Percentiles rank a stretch among this genome's conserved stretches.
Evolutionary conservation across 495 filamentous ascomycete species (phyloP).

Genomic region (Poronia punctata): DNA sequence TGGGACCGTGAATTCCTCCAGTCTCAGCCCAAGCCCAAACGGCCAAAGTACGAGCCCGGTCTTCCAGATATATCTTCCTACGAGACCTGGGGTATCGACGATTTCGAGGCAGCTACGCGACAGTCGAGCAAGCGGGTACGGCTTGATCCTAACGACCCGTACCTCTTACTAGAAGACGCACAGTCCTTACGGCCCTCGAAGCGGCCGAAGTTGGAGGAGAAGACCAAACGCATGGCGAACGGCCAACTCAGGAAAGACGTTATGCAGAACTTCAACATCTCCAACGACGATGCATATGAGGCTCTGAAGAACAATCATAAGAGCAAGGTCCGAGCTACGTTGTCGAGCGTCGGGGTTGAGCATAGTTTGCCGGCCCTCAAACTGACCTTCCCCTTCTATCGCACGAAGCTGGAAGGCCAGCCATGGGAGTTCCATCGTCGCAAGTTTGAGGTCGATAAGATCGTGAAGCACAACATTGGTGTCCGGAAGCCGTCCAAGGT

Average conservation of each 20-base stretch:
- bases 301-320: conserved; percentile 93
- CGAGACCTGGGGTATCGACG: conserved; percentile 39
- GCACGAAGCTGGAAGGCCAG: conserved; percentile 71
- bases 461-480: conserved; percentile 42
- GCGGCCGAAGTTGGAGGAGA: conserved; percentile 35
- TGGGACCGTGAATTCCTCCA: conserved; percentile 46
- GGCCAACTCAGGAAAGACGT: conserved; percentile 52
- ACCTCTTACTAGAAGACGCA: conserved; percentile 65
- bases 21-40: conserved; percentile 32
- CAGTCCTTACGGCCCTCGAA: conserved; percentile 48
- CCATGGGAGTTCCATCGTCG: conserved; percentile 91
- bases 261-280: conserved; percentile 84
- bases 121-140: conserved; percentile 66
- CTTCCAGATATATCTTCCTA: conserved; percentile 36
- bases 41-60: conserved; percentile 27
- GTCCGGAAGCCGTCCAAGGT: conserved; percentile 56
- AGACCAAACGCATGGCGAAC: conserved; percentile 48
- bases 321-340: conserved; percentile 84
- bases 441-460: conserved; percentile 49
- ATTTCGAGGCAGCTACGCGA: conserved; percentile 53
- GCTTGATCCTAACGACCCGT: conserved; percentile 86
- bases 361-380: conserved; percentile 86
- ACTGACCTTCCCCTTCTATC: conserved; percentile 90
- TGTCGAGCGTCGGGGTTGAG: conserved; percentile 79
- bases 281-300: conserved; percentile 92